Percentiles rank a stretch among this genome's conserved stretches.
Conservation (phyloP, 2,329 filamentous ascomycete species). For the Fusarium pseudoanthophilum region DNA sequence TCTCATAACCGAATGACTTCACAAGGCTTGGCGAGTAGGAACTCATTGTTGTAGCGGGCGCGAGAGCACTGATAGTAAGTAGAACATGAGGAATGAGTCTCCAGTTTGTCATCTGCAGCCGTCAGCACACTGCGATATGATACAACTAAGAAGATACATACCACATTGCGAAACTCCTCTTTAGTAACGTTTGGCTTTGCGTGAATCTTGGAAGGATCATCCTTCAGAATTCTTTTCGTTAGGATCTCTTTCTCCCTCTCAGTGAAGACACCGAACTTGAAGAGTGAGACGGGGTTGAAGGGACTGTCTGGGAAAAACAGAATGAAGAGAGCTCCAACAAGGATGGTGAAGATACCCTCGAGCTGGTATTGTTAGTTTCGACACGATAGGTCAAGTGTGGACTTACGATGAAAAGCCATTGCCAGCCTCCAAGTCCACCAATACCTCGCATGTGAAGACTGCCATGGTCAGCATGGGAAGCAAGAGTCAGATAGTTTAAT, state of each 20-base stretch:
- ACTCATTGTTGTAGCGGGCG: slow-evolving; percentile 27
- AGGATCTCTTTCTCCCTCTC: slow-evolving; percentile 52
- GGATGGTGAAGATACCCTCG: slow-evolving; percentile 52
- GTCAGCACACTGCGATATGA: background rate
- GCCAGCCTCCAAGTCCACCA: slow-evolving; percentile 39
- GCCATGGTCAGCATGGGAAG: background rate
- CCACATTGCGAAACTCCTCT: slow-evolving; percentile 49
- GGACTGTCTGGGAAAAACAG: slow-evolving; percentile 34
- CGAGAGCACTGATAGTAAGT: slow-evolving; percentile 32
- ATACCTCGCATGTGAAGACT: slow-evolving; percentile 43
- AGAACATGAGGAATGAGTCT: slow-evolving; percentile 49
- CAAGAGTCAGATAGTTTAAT: background rate
- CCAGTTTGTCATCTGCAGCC: slow-evolving; percentile 51
- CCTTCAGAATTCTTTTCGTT: slow-evolving; percentile 43
- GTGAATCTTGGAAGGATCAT: slow-evolving; percentile 49
- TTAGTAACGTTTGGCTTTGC: slow-evolving; percentile 45
- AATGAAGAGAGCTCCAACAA: slow-evolving; percentile 34
- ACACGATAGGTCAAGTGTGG: background rate
- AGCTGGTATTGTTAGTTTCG: background rate
- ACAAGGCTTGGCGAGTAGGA: slow-evolving; percentile 44
- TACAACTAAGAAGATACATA: slow-evolving; percentile 23
- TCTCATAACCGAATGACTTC: slow-evolving; percentile 49
- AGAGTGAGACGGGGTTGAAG: slow-evolving; percentile 46
- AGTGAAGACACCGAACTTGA: slow-evolving; percentile 48
- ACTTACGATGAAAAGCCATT: slow-evolving; percentile 41